Evolutionary conservation across 2,329 filamentous ascomycete species (phyloP), one percentile per base, ranked within the genome.

Genomic region (Tolypocladium ophioglossoides): DNA sequence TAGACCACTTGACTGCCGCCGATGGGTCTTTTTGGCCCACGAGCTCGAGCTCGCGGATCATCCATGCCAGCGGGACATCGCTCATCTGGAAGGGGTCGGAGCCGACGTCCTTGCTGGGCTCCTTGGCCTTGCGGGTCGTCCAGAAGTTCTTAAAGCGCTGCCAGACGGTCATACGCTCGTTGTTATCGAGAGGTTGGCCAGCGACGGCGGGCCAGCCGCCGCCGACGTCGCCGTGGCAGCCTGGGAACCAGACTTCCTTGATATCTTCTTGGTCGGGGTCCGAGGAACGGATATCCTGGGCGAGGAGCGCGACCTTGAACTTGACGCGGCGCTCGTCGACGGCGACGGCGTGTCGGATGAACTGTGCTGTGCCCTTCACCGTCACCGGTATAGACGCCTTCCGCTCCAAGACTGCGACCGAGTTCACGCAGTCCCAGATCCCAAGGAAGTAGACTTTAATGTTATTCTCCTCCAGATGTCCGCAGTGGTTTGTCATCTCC

Each of bases 361-460:
- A 71, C 7, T 66, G 59, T 2, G 77, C 76, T 3, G 74, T 73
- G 2, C 74, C 68, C 30, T 61, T 62, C 0, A 71, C 68, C 0
- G 69, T 64, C 1, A 70, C 66, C 5, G 72, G 73, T 30, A 69
- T 62, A n/a, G 64, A 68, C 27, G 69, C 65, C 53, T 66, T 72
- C 0, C 60, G 62, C 55, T 73, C 72, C 30, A 74, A 56, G 16
- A 74, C 68, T 8, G 72, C 68, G 9, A 80, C 76, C 3, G 73
- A 77, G 61, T 76, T 78, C 44, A 81, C 78, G 55, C 74, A 77
- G 59, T 81, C 78, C 68, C 77, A 80, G 44, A 80, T 69, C 1
- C 78, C 78, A n/a, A 80, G 73, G 63, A 80, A 80, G 61, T 76
- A 75, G 8, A 79, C 72, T 47, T 73, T 74, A 51, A 78, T 74